Evolutionary conservation across 441 rosid genomes (phyloP), one percentile per base, ranked within the genome.

Genomic region (Brassica balearica): DNA sequence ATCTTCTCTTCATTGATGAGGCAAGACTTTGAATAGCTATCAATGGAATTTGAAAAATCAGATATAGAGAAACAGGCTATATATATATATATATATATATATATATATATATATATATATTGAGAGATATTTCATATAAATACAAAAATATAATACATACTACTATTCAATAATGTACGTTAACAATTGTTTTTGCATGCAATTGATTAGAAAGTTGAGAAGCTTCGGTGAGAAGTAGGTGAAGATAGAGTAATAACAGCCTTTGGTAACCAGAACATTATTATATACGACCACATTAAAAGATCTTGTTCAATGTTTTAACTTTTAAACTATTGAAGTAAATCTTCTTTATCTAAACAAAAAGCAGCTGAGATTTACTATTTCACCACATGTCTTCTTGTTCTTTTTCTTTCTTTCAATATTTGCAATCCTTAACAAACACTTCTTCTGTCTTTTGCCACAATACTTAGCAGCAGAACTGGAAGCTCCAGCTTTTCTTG

Each of bases 171-270:
- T 34, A 36, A 12, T 53, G 58, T 19, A 63, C 71, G 75, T 71
- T 65, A 65, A 71, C 53, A 29, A 12, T 27, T 58, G 22, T 77
- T 65, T 71, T 32, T 65, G 46, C 81, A 78, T 78, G 77, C 69
- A 66, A 22, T 72, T 72, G 77, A 72, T 78, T 72, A 72, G 81
- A 78, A 72, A 72, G 81, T 23, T 59, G 77, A 66, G 68, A 58
- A 72, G 55, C 29, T 72, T 71, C 72, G 60, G 48, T 71, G 65
- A 76, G 65, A 70, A 77, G 71, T 64, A 71, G 76, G 72, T 61
- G 61, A 61, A 77, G 71, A 71, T 64, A 77, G 81, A 25, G 68
- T 66, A 71, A 62, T 61, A 68, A 68, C 70, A 73, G 70, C 74
- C 65, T 79, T 73, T 68, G 51, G 74, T 61, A 68, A 65, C 15